Percentiles rank a stretch among this genome's conserved stretches.
Evolutionary conservation across 129 eudicot genomes (phyloP).

Genomic region (Saussurea involucrata): DNA sequence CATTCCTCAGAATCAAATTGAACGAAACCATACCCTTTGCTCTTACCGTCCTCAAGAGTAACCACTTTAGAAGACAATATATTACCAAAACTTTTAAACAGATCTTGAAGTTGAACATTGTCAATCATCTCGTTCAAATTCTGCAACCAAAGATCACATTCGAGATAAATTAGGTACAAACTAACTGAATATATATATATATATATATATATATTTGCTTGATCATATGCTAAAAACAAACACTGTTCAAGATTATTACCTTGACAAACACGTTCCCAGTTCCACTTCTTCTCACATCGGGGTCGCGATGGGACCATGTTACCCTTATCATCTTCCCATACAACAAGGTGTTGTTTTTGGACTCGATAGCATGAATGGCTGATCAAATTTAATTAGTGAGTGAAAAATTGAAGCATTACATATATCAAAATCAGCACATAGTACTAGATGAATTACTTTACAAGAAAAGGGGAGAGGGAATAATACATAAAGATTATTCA

Average conservation of each 20-base stretch:
- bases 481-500: background rate
- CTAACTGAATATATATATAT: background rate
- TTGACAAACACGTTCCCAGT: constrained; percentile 78
- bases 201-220: no score
- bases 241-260: constrained; percentile 29
- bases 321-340: constrained; percentile 80
- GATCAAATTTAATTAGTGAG: constrained; percentile 10
- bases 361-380: constrained; percentile 74
- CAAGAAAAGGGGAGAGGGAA: background rate
- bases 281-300: constrained; percentile 73
- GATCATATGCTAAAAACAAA: background rate
- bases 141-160: constrained; percentile 40
- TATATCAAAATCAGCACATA: background rate
- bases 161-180: background rate
- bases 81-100: constrained; percentile 68
- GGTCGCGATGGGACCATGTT: constrained; percentile 77
- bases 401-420: background rate
- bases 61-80: constrained; percentile 81
- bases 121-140: constrained; percentile 67
- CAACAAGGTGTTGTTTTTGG: constrained; percentile 59
- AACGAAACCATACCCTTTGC: constrained; percentile 87
- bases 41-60: constrained; percentile 62
- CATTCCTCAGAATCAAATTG: constrained; percentile 77
- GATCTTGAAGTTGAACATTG: constrained; percentile 60
- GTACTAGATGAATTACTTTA: constrained; percentile 6